Evolutionary conservation across 805 yeast genomes (phyloP).

Genomic region (Candida incommunis): DNA sequence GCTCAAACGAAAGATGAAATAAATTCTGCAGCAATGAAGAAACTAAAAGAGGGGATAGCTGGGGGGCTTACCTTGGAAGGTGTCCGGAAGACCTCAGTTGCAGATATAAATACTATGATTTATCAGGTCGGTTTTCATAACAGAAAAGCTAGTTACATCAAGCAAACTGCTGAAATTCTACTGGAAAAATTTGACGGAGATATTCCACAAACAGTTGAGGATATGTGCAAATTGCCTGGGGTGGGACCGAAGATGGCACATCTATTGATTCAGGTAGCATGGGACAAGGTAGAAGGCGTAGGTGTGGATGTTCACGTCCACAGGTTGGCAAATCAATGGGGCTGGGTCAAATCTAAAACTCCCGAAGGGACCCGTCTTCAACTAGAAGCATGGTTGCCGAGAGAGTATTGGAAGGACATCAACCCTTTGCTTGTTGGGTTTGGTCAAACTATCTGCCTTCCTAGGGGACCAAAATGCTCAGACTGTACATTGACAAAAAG

Average conservation of each 20-base stretch:
- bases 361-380: constrained; percentile 66
- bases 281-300: constrained; percentile 65
- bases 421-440: constrained; percentile 84
- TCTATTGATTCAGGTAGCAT: constrained; percentile 65
- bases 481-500: constrained; percentile 44
- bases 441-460: constrained; percentile 78
- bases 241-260: constrained; percentile 95
- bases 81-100: constrained; percentile 24
- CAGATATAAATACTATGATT: constrained; percentile 50
- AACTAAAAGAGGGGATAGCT: constrained; percentile 36
- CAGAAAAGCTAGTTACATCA: constrained; percentile 60
- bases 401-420: constrained; percentile 64
- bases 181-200: constrained; percentile 42
- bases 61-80: constrained; percentile 20
- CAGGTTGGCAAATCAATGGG: constrained; percentile 65
- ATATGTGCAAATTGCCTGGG: constrained; percentile 63
- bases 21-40: constrained; percentile 57
- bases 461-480: constrained; percentile 55
- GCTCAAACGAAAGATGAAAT: constrained; percentile 88
- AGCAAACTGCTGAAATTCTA: constrained; percentile 42
- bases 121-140: constrained; percentile 76
- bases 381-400: constrained; percentile 63
- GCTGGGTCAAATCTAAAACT: constrained; percentile 53
- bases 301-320: constrained; percentile 92
- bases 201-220: constrained; percentile 57